Evolutionary conservation across 306 rosid species (phyloP).

Genomic region (Glycine soja): DNA sequence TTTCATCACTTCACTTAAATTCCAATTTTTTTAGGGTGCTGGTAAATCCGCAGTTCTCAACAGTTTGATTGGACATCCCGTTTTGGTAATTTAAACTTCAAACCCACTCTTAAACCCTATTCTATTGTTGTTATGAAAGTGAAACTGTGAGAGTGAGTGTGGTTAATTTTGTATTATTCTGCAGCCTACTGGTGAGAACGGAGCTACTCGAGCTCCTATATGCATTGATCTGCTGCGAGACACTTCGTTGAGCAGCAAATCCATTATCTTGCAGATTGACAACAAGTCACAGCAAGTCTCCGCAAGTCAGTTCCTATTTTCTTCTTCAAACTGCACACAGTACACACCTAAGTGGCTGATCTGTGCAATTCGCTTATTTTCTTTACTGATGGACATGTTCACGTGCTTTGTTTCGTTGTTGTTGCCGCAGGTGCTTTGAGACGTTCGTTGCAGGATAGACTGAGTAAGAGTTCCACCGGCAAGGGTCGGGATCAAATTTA

Average conservation of each 20-base stretch:
- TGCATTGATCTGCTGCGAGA: constrained; percentile 91
- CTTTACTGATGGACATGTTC: not conserved
- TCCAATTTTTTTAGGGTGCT: constrained; percentile 70
- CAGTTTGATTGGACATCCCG: constrained; percentile 97
- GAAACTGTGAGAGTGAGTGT: constrained; percentile 28
- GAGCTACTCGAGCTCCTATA: constrained; percentile 97
- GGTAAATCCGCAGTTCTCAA: constrained; percentile 95
- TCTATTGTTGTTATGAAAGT: not conserved
- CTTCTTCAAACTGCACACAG: not conserved
- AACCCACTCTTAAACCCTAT: not conserved
- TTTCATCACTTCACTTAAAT: not conserved
- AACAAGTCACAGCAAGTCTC: constrained; percentile 95
- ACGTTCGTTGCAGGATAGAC: constrained; percentile 91
- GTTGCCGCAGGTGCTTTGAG: constrained; percentile 77
- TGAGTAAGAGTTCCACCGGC: constrained; percentile 80
- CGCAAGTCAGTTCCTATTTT: constrained; percentile 73
- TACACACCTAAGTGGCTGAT: constrained; percentile 29
- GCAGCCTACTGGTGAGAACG: constrained; percentile 99
- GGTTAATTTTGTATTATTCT: constrained; percentile 31
- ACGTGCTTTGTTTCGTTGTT: constrained; percentile 41
- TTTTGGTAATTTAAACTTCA: constrained; percentile 72
- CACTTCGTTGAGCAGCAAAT: constrained; percentile 89
- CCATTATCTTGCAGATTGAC: constrained; percentile 90
- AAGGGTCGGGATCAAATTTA: constrained; percentile 83
- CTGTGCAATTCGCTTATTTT: constrained; percentile 29